Percentiles rank a stretch among this genome's conserved stretches.
Evolutionary conservation across 805 yeast genomes (phyloP).

Genomic region (Cyberlindnera petersonii): DNA sequence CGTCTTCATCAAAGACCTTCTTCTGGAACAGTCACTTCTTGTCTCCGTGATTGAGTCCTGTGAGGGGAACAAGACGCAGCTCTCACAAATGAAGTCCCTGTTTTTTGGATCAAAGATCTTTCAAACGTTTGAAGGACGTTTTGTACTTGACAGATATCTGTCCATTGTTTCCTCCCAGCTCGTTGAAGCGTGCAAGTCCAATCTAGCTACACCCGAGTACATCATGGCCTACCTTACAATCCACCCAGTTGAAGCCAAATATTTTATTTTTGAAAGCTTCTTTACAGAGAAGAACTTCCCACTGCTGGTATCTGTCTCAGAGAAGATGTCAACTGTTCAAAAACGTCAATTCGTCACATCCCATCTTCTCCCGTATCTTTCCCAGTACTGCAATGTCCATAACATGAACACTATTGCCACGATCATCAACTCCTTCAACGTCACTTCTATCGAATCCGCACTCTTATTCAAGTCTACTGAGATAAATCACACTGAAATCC

Average conservation of each 20-base stretch:
- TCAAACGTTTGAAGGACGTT: conserved; percentile 22
- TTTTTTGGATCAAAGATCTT: conserved; percentile 27
- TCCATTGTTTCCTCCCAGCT: conserved; percentile 16
- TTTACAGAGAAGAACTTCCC: conserved; percentile 11
- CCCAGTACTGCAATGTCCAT: conserved; percentile 1
- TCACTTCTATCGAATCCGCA: conserved; percentile 8
- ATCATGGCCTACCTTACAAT: conserved; percentile 21
- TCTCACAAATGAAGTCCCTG: conserved; percentile 17
- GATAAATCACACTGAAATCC: conserved; percentile 10
- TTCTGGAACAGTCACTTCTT: conserved; percentile 19
- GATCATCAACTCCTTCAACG: conserved; percentile 11
- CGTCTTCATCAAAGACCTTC: conserved; percentile 19
- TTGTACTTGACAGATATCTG: conserved; percentile 17
- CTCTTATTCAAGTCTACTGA: conserved; percentile 8
- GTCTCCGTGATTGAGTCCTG: conserved; percentile 9
- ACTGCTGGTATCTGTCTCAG: background rate
- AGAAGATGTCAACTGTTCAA: conserved; percentile 14
- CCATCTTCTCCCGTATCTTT: conserved; percentile 20
- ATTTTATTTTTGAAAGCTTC: conserved; percentile 14
- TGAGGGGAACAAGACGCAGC: conserved; percentile 11
- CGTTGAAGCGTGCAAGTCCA: conserved; percentile 10
- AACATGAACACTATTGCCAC: conserved; percentile 13
- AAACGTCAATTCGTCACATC: conserved; percentile 18
- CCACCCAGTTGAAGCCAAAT: conserved; percentile 25
- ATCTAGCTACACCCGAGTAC: conserved; percentile 9